Evolutionary conservation across 2,329 filamentous ascomycete species (phyloP), one percentile per base, ranked within the genome.

Genomic region (Aureobasidium sp.): DNA sequence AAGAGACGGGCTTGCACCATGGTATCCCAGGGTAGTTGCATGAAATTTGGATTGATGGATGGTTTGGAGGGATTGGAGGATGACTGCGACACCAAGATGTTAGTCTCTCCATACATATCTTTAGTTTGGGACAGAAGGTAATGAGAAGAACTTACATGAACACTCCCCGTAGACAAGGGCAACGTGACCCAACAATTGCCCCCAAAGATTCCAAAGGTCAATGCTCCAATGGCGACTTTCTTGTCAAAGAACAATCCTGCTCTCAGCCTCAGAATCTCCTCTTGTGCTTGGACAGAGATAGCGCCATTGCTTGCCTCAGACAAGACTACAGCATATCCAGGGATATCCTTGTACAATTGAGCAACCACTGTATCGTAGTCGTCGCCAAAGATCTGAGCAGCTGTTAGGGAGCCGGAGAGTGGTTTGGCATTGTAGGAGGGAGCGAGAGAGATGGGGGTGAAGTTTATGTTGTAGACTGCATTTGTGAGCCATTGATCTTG

Each of bases 241-340:
- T 78, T 73, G 23, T 76, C 72, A 72, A 86, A 86, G 20, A 87
- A 77, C 13, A 87, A 74, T 58, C 83, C 78, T 67, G 85, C 77
- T 71, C 87, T 83, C 4, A 82, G 73, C 10, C 73, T 72, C 27
- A 87, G 76, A 71, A 87, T 82, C 3, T 82, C 72, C 9, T 73
- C 72, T 25, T 87, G 76, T 2, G 85, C 71, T 18, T 72, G 70
- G 66, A 83, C 76, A 36, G 85, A 67, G 18, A 77, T 74, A 18
- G 74, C 65, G 6, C 73, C 68, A 13, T 71, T 71, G 4, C 71
- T 74, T 2, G 69, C 67, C 54, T 72, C 69, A 20, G 76, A 74
- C 38, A 69, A 65, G 13, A 47, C 53, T 2, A 66, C 48, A 18
- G 75, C 77, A 38, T 77, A 78, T n/a, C n/a, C n/a, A n/a, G n/a